phyloP scores from a whole-genome alignment of 345 rosid species.

The Citrus sp. region DNA sequence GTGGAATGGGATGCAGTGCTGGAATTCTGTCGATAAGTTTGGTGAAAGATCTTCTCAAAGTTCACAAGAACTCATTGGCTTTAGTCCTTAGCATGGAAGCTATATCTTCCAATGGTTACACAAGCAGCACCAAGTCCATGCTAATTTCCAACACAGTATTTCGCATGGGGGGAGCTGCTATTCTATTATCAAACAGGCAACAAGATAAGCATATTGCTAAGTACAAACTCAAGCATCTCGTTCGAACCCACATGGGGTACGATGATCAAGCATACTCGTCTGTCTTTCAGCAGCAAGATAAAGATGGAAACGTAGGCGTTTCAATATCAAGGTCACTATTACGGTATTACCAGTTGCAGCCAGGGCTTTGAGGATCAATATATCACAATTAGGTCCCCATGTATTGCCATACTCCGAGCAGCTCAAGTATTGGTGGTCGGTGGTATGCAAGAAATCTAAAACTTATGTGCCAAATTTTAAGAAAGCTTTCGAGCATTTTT shows the following conservation, averaged over 20 bases:
- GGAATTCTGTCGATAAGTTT: conserved; percentile 50
- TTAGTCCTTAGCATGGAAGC: conserved; percentile 61
- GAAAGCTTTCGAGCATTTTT: conserved; percentile 60
- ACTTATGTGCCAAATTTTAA: conserved; percentile 45
- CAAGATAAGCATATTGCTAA: conserved; percentile 38
- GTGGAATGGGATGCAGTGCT: conserved; percentile 70
- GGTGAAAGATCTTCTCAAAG: conserved; percentile 50
- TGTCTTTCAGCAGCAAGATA: conserved; percentile 46
- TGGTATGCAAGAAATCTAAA: conserved; percentile 22
- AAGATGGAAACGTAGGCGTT: conserved; percentile 44
- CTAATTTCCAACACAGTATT: conserved; percentile 49
- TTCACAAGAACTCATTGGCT: conserved; percentile 47
- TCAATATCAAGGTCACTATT: conserved; percentile 47
- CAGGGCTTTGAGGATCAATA: conserved; percentile 43
- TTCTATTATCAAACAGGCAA: conserved; percentile 50
- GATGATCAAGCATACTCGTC: conserved; percentile 42
- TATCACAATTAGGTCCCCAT: conserved; percentile 47
- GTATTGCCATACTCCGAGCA: conserved; percentile 56
- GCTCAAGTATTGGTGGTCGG: conserved; percentile 34
- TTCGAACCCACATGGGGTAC: conserved; percentile 55
- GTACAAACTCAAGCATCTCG: conserved; percentile 54
- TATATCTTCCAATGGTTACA: conserved; percentile 38
- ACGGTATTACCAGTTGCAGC: conserved; percentile 33
- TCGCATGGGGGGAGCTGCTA: conserved; percentile 62
- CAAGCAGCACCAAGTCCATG: conserved; percentile 49